Conservation (phyloP, 805 yeast genomes). For the Saccharomycopsis fodiens region DNA sequence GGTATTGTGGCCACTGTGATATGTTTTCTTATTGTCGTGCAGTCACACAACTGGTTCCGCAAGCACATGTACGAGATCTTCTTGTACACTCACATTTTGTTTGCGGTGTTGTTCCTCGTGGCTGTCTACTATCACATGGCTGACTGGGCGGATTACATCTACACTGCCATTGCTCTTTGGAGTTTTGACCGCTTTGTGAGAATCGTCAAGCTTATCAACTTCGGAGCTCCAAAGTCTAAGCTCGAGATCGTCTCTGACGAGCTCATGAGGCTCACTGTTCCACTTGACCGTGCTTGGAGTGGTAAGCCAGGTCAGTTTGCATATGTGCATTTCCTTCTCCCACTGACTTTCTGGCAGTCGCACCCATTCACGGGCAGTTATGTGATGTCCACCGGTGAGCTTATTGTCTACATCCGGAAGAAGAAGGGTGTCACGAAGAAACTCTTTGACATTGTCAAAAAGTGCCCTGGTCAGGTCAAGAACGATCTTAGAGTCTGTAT, state of each 20-base stretch:
- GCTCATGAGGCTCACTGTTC: conserved; percentile 29
- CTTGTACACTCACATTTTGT: conserved; percentile 4
- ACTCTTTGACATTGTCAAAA: conserved; percentile 28
- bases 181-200: conserved; percentile 55
- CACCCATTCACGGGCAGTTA: conserved; percentile 41
- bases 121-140: background rate
- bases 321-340: conserved; percentile 47
- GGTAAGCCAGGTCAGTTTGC: conserved; percentile 50
- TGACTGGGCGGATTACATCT: conserved; percentile 1
- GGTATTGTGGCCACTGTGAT: conserved; percentile 39
- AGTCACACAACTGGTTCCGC: background rate
- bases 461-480: conserved; percentile 26
- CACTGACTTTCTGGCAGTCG: conserved; percentile 53
- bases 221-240: conserved; percentile 39
- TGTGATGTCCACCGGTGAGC: conserved; percentile 25
- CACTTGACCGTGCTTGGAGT: conserved; percentile 38
- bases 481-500: conserved; percentile 34
- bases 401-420: conserved; percentile 40
- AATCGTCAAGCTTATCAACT: conserved; percentile 42
- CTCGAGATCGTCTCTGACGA: conserved; percentile 29
- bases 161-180: conserved; percentile 36
- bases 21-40: background rate
- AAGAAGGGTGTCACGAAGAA: conserved; percentile 50
- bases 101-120: conserved; percentile 2
- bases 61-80: conserved; percentile 8